Evolutionary conservation across 345 rosid species (phyloP).

Genomic region (Iberis pinnata): DNA sequence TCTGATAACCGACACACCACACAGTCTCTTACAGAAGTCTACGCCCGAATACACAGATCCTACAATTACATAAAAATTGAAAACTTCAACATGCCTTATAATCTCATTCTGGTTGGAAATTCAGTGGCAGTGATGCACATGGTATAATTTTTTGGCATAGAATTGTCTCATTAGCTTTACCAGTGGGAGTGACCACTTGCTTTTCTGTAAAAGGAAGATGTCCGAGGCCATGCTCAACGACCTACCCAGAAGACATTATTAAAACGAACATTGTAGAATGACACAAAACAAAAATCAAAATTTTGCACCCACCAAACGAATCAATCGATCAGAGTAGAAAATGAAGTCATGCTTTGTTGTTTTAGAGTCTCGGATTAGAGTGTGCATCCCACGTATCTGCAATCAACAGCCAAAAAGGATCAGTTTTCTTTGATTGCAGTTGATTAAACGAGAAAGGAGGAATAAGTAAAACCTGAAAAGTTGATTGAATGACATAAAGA

Average conservation of each 20-base stretch:
- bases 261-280: neutral
- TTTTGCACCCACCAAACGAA: conserved; percentile 62
- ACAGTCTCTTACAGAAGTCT: conserved; percentile 89
- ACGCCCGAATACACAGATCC: conserved; percentile 88
- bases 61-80: conserved; percentile 17
- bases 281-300: neutral
- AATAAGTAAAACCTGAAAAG: conserved; percentile 45
- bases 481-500: conserved; percentile 78
- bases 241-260: conserved; percentile 32
- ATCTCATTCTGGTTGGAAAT: no score
- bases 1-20: conserved; percentile 87
- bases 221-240: conserved; percentile 90
- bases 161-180: conserved; percentile 34
- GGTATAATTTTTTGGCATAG: no score
- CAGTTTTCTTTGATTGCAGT: no score
- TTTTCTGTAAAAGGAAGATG: conserved; percentile 93
- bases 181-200: conserved; percentile 91
- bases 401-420: conserved; percentile 4
- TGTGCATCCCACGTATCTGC: conserved; percentile 96
- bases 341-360: conserved; percentile 88
- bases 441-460: neutral
- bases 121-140: no score
- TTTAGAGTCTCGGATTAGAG: conserved; percentile 84
- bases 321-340: conserved; percentile 81
- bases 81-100: no score